phyloP scores from a whole-genome alignment of 768 basidiomycete genomes.

The Sporobolomyces roseus region DNA sequence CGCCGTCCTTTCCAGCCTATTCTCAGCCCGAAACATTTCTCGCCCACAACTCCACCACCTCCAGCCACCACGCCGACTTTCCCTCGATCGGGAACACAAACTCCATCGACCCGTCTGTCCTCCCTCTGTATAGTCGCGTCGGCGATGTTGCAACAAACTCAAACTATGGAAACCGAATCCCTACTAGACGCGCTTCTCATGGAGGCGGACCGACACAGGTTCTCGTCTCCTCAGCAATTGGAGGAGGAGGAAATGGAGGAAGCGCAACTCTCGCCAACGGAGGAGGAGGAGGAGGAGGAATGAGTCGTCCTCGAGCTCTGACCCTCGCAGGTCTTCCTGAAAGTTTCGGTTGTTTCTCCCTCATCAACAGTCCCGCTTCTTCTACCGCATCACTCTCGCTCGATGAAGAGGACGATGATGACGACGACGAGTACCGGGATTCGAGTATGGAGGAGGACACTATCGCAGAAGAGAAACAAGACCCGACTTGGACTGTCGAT shows the following conservation, averaged over 20 bases:
- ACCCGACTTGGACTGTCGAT: conserved; percentile 9
- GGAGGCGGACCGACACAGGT: neutral
- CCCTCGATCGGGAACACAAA: conserved; percentile 19
- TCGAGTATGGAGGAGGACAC: conserved; percentile 4
- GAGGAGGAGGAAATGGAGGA: neutral
- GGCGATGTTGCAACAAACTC: conserved; percentile 31
- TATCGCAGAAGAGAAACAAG: neutral
- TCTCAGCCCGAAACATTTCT: too few species aligned
- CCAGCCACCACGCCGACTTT: conserved; percentile 7
- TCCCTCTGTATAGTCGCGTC: conserved; percentile 32
- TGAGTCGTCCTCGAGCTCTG: conserved; percentile 25
- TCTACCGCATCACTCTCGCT: conserved; percentile 10
- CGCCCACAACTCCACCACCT: conserved; percentile 8
- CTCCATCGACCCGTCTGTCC: conserved; percentile 31
- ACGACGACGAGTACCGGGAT: conserved; percentile 5
- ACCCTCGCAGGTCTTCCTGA: conserved; percentile 37
- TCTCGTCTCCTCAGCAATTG: neutral
- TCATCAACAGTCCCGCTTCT: conserved; percentile 32
- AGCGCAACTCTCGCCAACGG: neutral
- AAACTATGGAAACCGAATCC: conserved; percentile 19
- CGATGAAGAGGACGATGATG: neutral
- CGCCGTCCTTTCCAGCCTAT: conserved; percentile 34
- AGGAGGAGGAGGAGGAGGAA: neutral
- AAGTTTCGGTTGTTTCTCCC: conserved; percentile 35
- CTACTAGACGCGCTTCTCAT: conserved; percentile 13